Percentiles rank a stretch among this genome's conserved stretches.
Conservation (phyloP, 305 asterid species). For the Ajuga reptans region DNA sequence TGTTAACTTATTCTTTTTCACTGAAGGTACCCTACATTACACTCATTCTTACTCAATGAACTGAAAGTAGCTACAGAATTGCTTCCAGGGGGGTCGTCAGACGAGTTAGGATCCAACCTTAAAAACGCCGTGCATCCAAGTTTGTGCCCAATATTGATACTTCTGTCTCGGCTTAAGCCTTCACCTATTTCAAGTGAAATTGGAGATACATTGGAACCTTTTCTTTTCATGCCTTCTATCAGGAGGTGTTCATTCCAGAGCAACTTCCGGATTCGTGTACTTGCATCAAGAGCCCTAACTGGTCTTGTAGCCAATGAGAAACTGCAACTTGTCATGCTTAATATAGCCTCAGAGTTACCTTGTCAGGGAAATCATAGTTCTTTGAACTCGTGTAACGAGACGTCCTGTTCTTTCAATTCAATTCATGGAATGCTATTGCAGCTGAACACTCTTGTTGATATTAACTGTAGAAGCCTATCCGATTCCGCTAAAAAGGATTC, state of each 20-base stretch:
- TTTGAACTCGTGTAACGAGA: slow-evolving; percentile 17
- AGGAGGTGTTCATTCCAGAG: slow-evolving; percentile 79
- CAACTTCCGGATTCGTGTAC: slow-evolving; percentile 72
- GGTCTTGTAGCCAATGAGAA: slow-evolving; percentile 81
- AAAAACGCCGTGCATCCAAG: slow-evolving; percentile 80
- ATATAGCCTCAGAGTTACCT: slow-evolving; percentile 73
- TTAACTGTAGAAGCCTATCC: slow-evolving; percentile 63
- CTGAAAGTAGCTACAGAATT: slow-evolving; percentile 72
- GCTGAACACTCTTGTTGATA: slow-evolving; percentile 68
- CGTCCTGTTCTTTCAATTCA: slow-evolving; percentile 49
- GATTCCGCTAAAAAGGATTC: slow-evolving; percentile 58
- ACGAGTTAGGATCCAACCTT: slow-evolving; percentile 47
- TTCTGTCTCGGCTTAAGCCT: slow-evolving; percentile 83
- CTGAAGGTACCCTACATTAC: slow-evolving; percentile 82
- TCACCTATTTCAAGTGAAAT: slow-evolving; percentile 67
- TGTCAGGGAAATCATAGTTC: slow-evolving; percentile 17
- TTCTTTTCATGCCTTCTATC: slow-evolving; percentile 75
- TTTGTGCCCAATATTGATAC: slow-evolving; percentile 86
- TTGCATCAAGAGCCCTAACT: slow-evolving; percentile 80
- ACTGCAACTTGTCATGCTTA: slow-evolving; percentile 52
- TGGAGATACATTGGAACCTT: slow-evolving; percentile 82
- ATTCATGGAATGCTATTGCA: slow-evolving; percentile 83
- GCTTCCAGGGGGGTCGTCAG: slow-evolving; percentile 49
- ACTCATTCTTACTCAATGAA: slow-evolving; percentile 65
- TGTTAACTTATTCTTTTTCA: slow-evolving; percentile 16